Percentiles rank a stretch among this genome's conserved stretches.
phyloP scores from a whole-genome alignment of 331 rosid species.

The Malus hybrid region DNA sequence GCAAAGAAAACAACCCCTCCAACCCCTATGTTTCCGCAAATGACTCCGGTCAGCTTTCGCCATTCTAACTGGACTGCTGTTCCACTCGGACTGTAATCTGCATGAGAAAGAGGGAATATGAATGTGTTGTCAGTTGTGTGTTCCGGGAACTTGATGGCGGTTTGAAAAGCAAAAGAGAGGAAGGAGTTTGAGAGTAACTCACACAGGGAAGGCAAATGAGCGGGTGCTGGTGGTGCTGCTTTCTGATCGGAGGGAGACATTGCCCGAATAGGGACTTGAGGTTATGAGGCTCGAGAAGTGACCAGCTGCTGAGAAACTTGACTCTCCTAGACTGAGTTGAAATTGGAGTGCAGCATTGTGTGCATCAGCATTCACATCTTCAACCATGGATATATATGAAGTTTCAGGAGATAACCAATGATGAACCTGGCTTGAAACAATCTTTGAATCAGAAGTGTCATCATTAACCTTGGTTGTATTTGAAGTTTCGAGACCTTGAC shows the following conservation, averaged over 20 bases:
- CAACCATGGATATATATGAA: constrained; percentile 5
- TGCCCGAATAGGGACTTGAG: constrained; percentile 82
- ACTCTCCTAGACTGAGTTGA: constrained; percentile 46
- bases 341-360: constrained; percentile 19
- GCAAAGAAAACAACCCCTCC: constrained; percentile 69
- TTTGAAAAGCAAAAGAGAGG: neutral
- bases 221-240: constrained; percentile 95
- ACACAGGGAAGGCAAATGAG: constrained; percentile 93
- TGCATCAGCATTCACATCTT: constrained; percentile 13
- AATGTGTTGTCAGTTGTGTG: neutral
- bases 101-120: constrained; percentile 9
- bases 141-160: neutral
- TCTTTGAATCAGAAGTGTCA: constrained; percentile 10
- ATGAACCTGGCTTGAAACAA: constrained; percentile 19
- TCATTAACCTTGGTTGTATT: constrained; percentile 8
- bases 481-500: constrained; percentile 14
- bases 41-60: constrained; percentile 58
- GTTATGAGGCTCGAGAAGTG: constrained; percentile 43
- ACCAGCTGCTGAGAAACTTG: constrained; percentile 65
- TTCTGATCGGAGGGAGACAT: constrained; percentile 81
- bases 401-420: constrained; percentile 15
- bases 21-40: constrained; percentile 46
- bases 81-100: constrained; percentile 84
- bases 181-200: constrained; percentile 9
- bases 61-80: constrained; percentile 85